Base-by-base conservation (phyloP, 2,329 filamentous ascomycete genomes). In the Hypoxylon sp. region DNA sequence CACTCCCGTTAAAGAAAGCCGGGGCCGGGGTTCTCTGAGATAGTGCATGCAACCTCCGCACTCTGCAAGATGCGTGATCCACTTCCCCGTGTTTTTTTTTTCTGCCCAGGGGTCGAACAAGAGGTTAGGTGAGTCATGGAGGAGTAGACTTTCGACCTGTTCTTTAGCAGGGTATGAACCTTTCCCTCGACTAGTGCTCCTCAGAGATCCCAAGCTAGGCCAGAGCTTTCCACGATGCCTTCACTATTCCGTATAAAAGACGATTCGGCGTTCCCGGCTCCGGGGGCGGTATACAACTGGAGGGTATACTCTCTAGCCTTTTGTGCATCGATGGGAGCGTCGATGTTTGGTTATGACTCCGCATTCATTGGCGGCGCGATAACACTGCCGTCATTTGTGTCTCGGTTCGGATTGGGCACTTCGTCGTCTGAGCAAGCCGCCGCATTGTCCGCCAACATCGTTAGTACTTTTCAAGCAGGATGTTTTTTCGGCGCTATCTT, bases 321-420 rank as follows among this genome's bases (percentile, higher is more conserved):
- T 7, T 65, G 59, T 30, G 62, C 63, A 14, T 50, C 53, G 19
- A 57, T 57, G 53, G 53, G 53, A 13, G 45, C 53, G 17, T 46
- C 53, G 5, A 82, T 80, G 79, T 80, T 81, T 60, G 80, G 78
- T n/a, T 79, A 79, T 55, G 76, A 75, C 69, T 86, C 83, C 62
- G 87, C 89, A 51, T 92, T 92, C 78, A 91, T 91, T 64, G 89
- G 89, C 34, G 89, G 87, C 0, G 91, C 90, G 1, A 79, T 92
- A 30, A 85, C 87, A 0, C 82, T 92, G 11, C 79, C 83, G 2
- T 88, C 89, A 0, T 92, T 92, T 78, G 82, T 82, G 64, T 73
- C 80, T 6, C 89, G 91, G 69, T 92, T 91, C 73, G 77, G 80
- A 1, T 87, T 91, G 65, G 79, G 79, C 2, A 68, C 80, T 0